phyloP scores from a whole-genome alignment of 2,329 filamentous ascomycete genomes.

The Apiospora phragmitis region DNA sequence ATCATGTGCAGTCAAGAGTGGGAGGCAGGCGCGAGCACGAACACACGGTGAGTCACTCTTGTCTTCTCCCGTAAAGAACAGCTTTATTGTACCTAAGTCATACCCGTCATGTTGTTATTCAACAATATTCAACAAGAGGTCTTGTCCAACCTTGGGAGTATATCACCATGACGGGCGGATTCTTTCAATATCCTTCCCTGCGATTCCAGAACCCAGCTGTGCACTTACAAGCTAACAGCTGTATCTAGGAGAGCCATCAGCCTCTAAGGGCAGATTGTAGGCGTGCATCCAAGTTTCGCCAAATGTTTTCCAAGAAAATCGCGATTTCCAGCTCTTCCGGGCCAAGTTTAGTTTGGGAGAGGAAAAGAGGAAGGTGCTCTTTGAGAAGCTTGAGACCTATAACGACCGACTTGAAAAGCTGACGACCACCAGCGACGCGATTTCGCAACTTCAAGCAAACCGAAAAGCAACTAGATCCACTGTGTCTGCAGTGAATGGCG shows the following conservation, averaged over 20 bases:
- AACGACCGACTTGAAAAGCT: conserved; percentile 15
- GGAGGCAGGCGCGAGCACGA: not conserved
- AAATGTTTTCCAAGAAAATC: not conserved
- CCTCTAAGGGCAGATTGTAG: not conserved
- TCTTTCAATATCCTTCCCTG: no score
- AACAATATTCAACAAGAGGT: no score
- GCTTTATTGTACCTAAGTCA: not conserved
- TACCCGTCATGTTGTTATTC: no score
- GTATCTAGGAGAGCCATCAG: not conserved
- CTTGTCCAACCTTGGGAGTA: no score
- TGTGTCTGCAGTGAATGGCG: conserved; percentile 13
- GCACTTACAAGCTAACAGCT: not conserved
- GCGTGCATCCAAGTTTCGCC: not conserved
- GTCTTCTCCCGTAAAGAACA: not conserved
- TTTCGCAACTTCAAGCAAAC: conserved; percentile 1
- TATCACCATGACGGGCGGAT: no score
- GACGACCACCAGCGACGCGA: conserved; percentile 1
- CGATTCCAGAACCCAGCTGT: no score
- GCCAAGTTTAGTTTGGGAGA: conserved; percentile 12
- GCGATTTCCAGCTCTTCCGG: conserved; percentile 11
- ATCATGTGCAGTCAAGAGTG: not conserved
- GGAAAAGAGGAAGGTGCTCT: not conserved
- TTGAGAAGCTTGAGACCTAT: conserved; percentile 11
- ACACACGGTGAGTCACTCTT: not conserved
- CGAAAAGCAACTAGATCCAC: not conserved